Base-by-base conservation (phyloP, 1,284 basidiomycete species). In the Anthracocystis panici-leucophaei region DNA sequence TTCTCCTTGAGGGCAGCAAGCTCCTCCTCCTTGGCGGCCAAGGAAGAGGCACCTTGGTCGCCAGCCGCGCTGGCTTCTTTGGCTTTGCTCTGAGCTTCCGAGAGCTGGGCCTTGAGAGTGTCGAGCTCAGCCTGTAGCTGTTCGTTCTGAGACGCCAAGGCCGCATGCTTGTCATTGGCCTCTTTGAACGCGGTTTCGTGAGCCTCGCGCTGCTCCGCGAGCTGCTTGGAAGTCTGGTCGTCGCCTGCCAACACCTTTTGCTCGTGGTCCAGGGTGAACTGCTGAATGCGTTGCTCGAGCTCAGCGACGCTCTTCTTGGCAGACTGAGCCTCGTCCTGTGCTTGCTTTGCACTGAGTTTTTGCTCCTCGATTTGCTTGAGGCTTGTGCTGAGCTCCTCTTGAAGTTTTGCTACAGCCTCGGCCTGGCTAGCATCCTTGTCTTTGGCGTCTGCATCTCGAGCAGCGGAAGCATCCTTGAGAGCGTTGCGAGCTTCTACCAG, bases 11-110 rank as follows among this genome's bases (percentile, higher is more conserved):
- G 62, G 16, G 44, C 21, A 10, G 20, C 55, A 8, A 69, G 49
- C 61, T 69, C 57, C 3, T 53, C 55, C 20, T 77, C 75, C 48
- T 77, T 77, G 21, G 60, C 70, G 12, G 70, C 46, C 42, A 68
- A 53, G 27, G 31, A 35, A 8, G 64, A 63, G n/a, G 60, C 67
- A 27, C 51, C 57, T 21, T 65, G 35, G 48, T 62, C 58, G 27
- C 56, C 69, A 21, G 62, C 65, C 21, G 42, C 55, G 48, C 57
- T 65, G 2, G 59, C 68, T 25, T 71, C 61, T 6, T 56, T 45
- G 20, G 58, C 62, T 40, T 72, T 45, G 40, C 49, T 46, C 50
- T 66, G 66, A 18, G 63, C 62, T 20, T 58, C 58, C 18, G n/a
- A 10, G 14, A 75, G 63, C 31, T 63, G 55, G 14, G 55, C 16